Evolutionary conservation across 2,329 filamentous ascomycete species (phyloP).

Genomic region (Massarina eburnea): DNA sequence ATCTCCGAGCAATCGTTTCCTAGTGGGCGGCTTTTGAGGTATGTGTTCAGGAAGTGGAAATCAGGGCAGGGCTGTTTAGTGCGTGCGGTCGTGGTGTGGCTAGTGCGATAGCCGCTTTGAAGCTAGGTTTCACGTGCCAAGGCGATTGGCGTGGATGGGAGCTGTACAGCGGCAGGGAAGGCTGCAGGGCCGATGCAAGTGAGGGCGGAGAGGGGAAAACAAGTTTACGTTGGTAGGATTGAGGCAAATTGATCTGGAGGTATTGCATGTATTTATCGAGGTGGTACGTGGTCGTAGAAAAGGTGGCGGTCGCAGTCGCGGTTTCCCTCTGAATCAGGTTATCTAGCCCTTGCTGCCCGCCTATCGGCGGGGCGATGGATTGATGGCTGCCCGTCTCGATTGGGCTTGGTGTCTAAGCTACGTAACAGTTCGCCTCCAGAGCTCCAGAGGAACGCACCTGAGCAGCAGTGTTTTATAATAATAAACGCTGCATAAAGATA

Average conservation of each 20-base stretch:
- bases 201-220: constrained; percentile 4
- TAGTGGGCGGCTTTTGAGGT: constrained; percentile 15
- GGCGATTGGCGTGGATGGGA: constrained; percentile 22
- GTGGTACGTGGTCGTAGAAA: background rate
- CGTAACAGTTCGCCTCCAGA: background rate
- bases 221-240: background rate
- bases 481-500: background rate
- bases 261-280: too few species aligned
- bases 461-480: background rate
- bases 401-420: too few species aligned
- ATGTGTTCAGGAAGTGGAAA: constrained; percentile 5
- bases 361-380: constrained; percentile 1
- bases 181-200: constrained; percentile 11
- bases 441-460: background rate
- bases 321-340: constrained; percentile 3
- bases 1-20: constrained; percentile 12
- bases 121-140: constrained; percentile 31
- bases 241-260: background rate
- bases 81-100: constrained; percentile 10
- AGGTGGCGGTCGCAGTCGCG: background rate
- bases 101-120: constrained; percentile 4
- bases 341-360: constrained; percentile 6
- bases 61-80: constrained; percentile 14
- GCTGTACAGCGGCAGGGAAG: background rate
- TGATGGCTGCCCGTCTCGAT: background rate